phyloP scores from a whole-genome alignment of 2,329 filamentous ascomycete genomes.

The Colletotrichum salicis region DNA sequence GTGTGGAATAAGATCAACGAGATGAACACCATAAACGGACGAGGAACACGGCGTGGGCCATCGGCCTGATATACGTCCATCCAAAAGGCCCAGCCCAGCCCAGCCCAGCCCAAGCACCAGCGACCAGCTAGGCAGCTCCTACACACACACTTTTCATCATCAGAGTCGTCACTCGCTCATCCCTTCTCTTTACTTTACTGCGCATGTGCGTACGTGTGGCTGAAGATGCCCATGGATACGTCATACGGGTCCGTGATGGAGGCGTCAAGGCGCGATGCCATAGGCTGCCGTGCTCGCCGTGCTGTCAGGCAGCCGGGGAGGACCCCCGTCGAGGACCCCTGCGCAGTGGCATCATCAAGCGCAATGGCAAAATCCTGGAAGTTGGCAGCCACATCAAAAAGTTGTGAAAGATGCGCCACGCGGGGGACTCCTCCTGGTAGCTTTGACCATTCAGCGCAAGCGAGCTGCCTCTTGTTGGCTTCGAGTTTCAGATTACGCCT shows the following conservation, averaged over 20 bases:
- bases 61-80: constrained; percentile 22
- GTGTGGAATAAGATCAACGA: constrained; percentile 21
- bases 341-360: constrained; percentile 21
- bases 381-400: constrained; percentile 32
- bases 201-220: constrained; percentile 28
- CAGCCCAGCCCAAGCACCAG: neutral
- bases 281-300: constrained; percentile 14
- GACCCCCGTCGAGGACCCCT: constrained; percentile 27
- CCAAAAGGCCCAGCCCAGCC: constrained; percentile 1
- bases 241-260: constrained; percentile 34
- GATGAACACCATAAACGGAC: constrained; percentile 20
- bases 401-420: constrained; percentile 17
- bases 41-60: neutral
- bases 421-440: neutral
- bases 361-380: constrained; percentile 28
- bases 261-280: constrained; percentile 26
- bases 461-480: neutral
- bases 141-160: constrained; percentile 17
- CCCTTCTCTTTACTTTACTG: constrained; percentile 2
- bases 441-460: neutral
- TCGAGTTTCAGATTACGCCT: neutral
- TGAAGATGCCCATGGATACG: constrained; percentile 31
- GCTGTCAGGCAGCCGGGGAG: constrained; percentile 10
- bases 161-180: constrained; percentile 31
- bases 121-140: neutral